phyloP scores from a whole-genome alignment of 441 rosid genomes.

The Flueggea neowawraea region DNA sequence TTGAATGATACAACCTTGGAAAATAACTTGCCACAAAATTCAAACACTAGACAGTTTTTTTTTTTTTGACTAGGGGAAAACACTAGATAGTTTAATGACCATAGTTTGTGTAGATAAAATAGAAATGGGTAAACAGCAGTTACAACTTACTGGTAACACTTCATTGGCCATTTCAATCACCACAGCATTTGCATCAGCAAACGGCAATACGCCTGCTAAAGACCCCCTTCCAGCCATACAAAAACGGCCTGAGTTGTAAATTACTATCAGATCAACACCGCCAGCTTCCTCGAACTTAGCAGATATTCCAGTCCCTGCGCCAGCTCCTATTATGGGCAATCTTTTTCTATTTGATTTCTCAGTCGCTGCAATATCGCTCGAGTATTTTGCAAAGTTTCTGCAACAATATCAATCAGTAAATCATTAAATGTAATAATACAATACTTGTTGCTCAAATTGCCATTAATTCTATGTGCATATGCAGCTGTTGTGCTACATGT shows the following conservation, averaged over 20 bases:
- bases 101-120: too few relatives aligned
- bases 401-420: constrained; percentile 14
- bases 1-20: too few relatives aligned
- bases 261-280: constrained; percentile 82
- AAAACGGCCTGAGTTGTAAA: constrained; percentile 96
- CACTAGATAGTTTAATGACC: too few relatives aligned
- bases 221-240: constrained; percentile 99
- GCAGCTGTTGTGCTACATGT: too few relatives aligned
- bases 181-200: constrained; percentile 91
- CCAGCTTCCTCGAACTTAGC: constrained; percentile 99
- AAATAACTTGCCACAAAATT: too few relatives aligned
- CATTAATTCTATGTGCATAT: too few relatives aligned
- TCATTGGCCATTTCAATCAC: constrained; percentile 97
- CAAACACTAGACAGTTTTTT: too few relatives aligned
- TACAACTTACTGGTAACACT: constrained; percentile 76
- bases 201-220: constrained; percentile 87
- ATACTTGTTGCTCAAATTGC: too few relatives aligned
- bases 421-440: neutral
- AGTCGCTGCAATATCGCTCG: constrained; percentile 58
- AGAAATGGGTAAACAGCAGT: neutral
- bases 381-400: constrained; percentile 84
- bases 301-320: constrained; percentile 98
- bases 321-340: constrained; percentile 89
- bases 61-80: too few relatives aligned
- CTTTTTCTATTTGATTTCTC: constrained; percentile 61